A percentile compares a stretch with the other conserved stretches of the same genome.
Evolutionary conservation across 2,329 filamentous ascomycete genomes (phyloP).

Genomic region (Purpureocillium lavendulum): DNA sequence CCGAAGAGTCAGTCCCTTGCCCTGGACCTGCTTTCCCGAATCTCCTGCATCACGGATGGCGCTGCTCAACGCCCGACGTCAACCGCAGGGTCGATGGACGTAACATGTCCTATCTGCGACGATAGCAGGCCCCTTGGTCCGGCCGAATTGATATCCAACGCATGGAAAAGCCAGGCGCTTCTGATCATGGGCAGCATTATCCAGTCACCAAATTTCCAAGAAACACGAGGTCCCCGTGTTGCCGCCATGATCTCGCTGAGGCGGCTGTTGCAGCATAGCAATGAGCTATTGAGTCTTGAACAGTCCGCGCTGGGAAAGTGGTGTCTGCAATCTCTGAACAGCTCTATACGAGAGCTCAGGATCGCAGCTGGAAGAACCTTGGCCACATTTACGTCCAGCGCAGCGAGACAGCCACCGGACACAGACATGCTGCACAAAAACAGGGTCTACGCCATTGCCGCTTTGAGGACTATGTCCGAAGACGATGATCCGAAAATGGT

Average conservation of each 20-base stretch:
- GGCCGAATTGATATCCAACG: slow-evolving; percentile 2
- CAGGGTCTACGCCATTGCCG: slow-evolving; percentile 59
- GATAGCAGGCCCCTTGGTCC: not conserved
- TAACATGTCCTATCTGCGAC: slow-evolving; percentile 19
- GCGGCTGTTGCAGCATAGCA: slow-evolving; percentile 60
- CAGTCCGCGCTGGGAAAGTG: slow-evolving; percentile 65
- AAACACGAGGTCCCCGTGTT: slow-evolving; percentile 55
- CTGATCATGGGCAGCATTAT: slow-evolving; percentile 38
- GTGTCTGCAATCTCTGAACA: slow-evolving; percentile 73
- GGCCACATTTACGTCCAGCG: slow-evolving; percentile 50
- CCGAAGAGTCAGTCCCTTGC: slow-evolving; percentile 37
- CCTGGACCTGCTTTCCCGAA: slow-evolving; percentile 45
- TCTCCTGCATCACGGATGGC: slow-evolving; percentile 23
- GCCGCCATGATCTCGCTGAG: slow-evolving; percentile 64
- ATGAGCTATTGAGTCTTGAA: slow-evolving; percentile 58
- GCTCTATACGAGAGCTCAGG: slow-evolving; percentile 76
- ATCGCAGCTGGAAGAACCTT: slow-evolving; percentile 68
- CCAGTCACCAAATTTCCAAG: slow-evolving; percentile 34
- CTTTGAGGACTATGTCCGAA: slow-evolving; percentile 65
- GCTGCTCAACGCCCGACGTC: slow-evolving; percentile 1
- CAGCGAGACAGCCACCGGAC: slow-evolving; percentile 8
- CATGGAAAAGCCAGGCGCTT: slow-evolving; percentile 28
- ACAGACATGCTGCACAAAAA: slow-evolving; percentile 30
- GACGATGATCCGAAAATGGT: slow-evolving; percentile 59
- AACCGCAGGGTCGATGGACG: not conserved